Evolutionary conservation across 2,329 filamentous ascomycete genomes (phyloP), one percentile per base, ranked within the genome.

Genomic region (Sarocladiaceae sp.): DNA sequence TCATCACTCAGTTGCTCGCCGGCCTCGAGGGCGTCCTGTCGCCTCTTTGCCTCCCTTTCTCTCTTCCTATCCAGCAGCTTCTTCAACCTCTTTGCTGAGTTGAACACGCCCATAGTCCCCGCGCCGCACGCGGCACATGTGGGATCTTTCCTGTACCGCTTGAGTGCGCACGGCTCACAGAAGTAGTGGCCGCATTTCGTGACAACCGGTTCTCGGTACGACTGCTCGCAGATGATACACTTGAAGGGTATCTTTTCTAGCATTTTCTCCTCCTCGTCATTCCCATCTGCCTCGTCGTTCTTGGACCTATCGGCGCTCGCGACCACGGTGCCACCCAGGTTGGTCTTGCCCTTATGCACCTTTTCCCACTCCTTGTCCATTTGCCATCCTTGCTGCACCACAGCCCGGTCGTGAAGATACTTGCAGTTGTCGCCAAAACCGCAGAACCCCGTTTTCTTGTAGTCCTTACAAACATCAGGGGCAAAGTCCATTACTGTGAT

Each of bases 101-200:
- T 96, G 63, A 97, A 97, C 0, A 95, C 89, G 1, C 94, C 94
- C 26, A 87, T 86, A 0, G 92, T 97, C 4, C 90, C 88, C 1
- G 85, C 77, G 1, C 90, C 88, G 66, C 94, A 97, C 3, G 87
- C 88, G 2, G 89, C 90, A 67, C 94, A 97, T 2, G 82, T 83
- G 3, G 92, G 92, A 60, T 92, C 90, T 64, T 90, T 94, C 56
- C 88, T 79, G 66, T 97, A 97, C 58, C 92, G 74, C 65, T 88
- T 84, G 60, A 97, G 73, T 23, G 94, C 94, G 68, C 94, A 99
- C 1, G 80, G 77, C 67, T 97, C 88, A 66, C 94, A 99, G 64
- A 97, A 97, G 68, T 97, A 97, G 67, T 99, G 94, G 0, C 90
- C 88, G 59, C 94, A 99, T 58, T 90, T 87, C 12, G 94, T 97